Evolutionary conservation across 176 grass and related monocot genomes (phyloP).

Genomic region (Alopecurus myosuroides): DNA sequence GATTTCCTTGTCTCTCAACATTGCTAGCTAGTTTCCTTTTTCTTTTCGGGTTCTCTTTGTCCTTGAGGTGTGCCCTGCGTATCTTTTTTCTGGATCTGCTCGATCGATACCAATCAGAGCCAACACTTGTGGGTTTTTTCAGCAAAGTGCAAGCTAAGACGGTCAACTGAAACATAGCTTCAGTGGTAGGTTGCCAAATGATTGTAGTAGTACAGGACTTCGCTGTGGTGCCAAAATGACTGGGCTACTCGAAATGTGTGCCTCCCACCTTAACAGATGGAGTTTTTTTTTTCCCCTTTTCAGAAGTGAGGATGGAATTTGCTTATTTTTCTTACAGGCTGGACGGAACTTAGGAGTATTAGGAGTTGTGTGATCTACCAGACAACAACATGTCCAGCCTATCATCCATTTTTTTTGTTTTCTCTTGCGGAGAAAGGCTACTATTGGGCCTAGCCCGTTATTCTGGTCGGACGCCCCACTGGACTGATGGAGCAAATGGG

Average conservation of each 20-base stretch:
- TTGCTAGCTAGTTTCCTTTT: not conserved
- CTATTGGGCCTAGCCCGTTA: too few species aligned
- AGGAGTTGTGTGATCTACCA: not conserved
- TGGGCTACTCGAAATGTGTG: constrained; percentile 19
- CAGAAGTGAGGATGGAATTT: too few species aligned
- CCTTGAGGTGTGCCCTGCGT: too few species aligned
- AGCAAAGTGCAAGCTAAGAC: not conserved
- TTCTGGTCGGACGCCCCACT: too few species aligned
- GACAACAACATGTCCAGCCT: not conserved
- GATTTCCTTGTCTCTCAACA: not conserved
- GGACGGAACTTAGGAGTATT: too few species aligned
- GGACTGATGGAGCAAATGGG: too few species aligned
- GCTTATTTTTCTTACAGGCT: not conserved
- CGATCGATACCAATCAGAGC: too few species aligned
- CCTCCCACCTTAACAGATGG: not conserved
- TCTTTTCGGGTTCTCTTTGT: not conserved
- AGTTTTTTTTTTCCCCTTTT: not conserved
- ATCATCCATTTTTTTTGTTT: too few species aligned
- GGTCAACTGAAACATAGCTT: not conserved
- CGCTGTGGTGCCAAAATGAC: not conserved
- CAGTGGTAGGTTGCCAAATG: not conserved
- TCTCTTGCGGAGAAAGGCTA: too few species aligned
- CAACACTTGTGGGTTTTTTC: too few species aligned
- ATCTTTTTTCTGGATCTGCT: too few species aligned
- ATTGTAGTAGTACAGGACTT: not conserved